phyloP scores from a whole-genome alignment of 2,329 filamentous ascomycete genomes.

The Davidsoniella neocaledoniae region DNA sequence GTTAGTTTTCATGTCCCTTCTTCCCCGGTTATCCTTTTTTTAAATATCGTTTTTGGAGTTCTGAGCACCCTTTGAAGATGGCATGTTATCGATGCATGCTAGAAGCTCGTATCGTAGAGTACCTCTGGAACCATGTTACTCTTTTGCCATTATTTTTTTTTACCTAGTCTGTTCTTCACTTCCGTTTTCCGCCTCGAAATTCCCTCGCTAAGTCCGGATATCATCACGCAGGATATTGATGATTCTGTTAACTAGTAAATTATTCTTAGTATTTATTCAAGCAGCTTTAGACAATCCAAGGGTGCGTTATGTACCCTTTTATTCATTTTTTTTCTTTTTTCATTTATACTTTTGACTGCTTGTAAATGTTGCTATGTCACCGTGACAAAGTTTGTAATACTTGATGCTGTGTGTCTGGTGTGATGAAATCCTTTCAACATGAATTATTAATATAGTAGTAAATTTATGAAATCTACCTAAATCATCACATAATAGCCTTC shows the following conservation, averaged over 20 bases:
- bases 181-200: background rate
- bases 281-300: background rate
- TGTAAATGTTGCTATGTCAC: no score
- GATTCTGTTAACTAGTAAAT: background rate
- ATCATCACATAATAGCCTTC: no score
- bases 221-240: background rate
- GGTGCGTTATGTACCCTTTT: background rate
- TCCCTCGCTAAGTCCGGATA: background rate
- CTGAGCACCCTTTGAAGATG: background rate
- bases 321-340: no score
- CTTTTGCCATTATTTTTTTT: background rate
- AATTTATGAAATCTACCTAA: no score
- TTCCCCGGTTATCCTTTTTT: background rate
- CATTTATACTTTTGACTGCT: no score
- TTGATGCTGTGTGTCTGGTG: no score
- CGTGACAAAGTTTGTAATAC: no score
- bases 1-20: background rate
- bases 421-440: no score
- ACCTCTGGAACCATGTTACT: no score
- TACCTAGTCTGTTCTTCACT: background rate
- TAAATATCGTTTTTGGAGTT: conserved; percentile 3
- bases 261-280: background rate
- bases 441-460: no score
- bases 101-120: background rate
- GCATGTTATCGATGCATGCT: background rate